Base-by-base conservation (phyloP, 306 rosid genomes). In the Glycine soja region DNA sequence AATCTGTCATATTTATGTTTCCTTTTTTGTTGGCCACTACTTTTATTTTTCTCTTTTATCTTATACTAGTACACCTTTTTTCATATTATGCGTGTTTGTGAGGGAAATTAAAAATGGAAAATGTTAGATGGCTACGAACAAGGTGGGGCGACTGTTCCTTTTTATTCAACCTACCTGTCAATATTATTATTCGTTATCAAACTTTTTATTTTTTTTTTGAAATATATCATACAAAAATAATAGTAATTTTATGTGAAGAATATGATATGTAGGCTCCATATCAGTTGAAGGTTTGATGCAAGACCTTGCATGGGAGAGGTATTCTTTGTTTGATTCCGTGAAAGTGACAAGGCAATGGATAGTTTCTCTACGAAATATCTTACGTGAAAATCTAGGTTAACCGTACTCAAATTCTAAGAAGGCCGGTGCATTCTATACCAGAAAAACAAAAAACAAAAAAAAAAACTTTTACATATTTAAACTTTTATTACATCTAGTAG, bases 61-160 rank as follows among this genome's bases (percentile, higher is more conserved):
- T 32, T 53, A 15, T 63, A 24, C 30, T 24, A 24, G 30, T 24
- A 62, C 32, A 18, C 67, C 67, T 74, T 58, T 54, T 38, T 38
- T 74, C 70, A 68, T 85, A 66, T 48, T 79, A 85, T 72, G 87
- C 80, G 74, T 77, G 88, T 80, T 83, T 47, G 53, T 34, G 69
- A 58, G 73, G 85, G 79, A 79, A 81, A 83, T 75, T 70, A 54
- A 73, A 30, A 84, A 34, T 7, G n/a, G 42, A 11, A 42, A 38
- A 79, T 89, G 89, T 77, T 80, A 86, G 87, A 80, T 74, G 47
- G 80, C 48, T 63, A 82, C 45, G 82, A 85, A 88, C 87, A 80
- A 67, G 69, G 85, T 86, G 82, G 90, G 86, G 82, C 6, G 53
- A 59, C 81, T 80, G 84, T 70, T 85, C 81, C 80, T 75, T 76